A percentile compares a stretch with the other conserved stretches of the same genome.
Evolutionary conservation across 306 rosid species (phyloP).

Genomic region (Rosa multiflora): DNA sequence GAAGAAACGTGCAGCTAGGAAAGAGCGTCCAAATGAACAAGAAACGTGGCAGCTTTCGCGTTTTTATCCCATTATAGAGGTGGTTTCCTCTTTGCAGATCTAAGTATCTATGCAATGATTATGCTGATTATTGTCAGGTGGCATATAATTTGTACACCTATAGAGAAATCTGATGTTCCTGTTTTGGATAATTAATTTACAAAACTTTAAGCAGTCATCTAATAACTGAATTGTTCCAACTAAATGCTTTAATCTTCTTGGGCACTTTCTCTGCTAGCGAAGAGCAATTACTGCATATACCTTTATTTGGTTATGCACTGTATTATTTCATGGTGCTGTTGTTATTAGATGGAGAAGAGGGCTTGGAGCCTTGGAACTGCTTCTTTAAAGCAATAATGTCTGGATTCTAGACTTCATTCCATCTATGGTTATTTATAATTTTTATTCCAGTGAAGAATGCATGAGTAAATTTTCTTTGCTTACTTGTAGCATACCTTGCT

Average conservation of each 20-base stretch:
- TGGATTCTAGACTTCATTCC: not conserved
- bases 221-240: not conserved
- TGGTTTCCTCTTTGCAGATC: not conserved
- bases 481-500: not conserved
- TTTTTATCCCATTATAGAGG: slow-evolving; percentile 96
- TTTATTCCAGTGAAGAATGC: not conserved
- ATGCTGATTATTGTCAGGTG: not conserved
- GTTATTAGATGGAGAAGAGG: not conserved
- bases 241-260: not conserved
- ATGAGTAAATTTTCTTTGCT: not conserved
- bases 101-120: not conserved
- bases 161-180: not conserved
- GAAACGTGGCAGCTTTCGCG: slow-evolving; percentile 87
- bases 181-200: not conserved
- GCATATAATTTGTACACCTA: not conserved
- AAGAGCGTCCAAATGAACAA: slow-evolving; percentile 75
- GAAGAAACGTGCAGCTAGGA: slow-evolving; percentile 85
- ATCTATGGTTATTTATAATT: not conserved
- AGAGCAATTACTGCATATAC: not conserved
- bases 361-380: not conserved
- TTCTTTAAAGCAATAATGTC: not conserved
- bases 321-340: not conserved
- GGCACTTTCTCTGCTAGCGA: not conserved
- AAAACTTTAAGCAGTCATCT: not conserved
- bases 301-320: not conserved